A percentile compares a stretch with the other conserved stretches of the same genome.
Evolutionary conservation across 1,139 yeast species (phyloP).

Genomic region (Blastobotrys serpentis): DNA sequence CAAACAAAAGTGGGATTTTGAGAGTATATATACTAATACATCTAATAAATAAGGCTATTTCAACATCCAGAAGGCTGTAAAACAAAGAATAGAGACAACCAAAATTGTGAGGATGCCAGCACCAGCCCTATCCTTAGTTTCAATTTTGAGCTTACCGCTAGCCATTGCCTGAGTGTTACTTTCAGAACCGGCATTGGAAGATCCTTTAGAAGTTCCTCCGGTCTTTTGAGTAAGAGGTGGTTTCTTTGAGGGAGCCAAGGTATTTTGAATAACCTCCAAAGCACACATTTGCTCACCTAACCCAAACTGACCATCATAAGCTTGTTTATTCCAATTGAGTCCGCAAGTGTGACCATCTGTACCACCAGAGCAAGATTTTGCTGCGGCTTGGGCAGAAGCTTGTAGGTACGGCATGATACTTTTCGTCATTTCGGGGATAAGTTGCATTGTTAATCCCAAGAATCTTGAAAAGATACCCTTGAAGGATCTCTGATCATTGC

Average conservation of each 20-base stretch:
- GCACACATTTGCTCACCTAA: slow-evolving; percentile 94
- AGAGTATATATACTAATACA: background rate
- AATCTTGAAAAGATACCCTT: slow-evolving; percentile 78
- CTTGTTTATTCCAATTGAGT: slow-evolving; percentile 62
- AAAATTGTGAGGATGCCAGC: slow-evolving; percentile 82
- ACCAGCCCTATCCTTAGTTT: slow-evolving; percentile 70
- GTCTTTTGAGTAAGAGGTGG: slow-evolving; percentile 44
- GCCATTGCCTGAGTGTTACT: slow-evolving; percentile 21
- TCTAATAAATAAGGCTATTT: slow-evolving; percentile 4
- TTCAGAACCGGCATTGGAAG: slow-evolving; percentile 37
- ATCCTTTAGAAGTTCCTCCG: slow-evolving; percentile 53
- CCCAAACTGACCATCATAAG: slow-evolving; percentile 86
- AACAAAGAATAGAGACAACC: slow-evolving; percentile 32
- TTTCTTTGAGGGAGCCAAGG: slow-evolving; percentile 59
- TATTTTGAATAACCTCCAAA: slow-evolving; percentile 69
- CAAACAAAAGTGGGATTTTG: background rate
- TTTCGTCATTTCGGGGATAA: slow-evolving; percentile 63
- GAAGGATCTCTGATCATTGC: slow-evolving; percentile 88
- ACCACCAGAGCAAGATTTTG: slow-evolving; percentile 83
- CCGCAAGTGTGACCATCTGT: slow-evolving; percentile 90
- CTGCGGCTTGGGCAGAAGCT: slow-evolving; percentile 75
- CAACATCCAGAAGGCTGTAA: slow-evolving; percentile 5
- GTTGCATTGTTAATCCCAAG: slow-evolving; percentile 67
- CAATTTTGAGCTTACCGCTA: slow-evolving; percentile 28
- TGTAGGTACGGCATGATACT: slow-evolving; percentile 53